Evolutionary conservation across 202 grass and related monocot species (phyloP), one percentile per base, ranked within the genome.

Genomic region (Zizania palustris): DNA sequence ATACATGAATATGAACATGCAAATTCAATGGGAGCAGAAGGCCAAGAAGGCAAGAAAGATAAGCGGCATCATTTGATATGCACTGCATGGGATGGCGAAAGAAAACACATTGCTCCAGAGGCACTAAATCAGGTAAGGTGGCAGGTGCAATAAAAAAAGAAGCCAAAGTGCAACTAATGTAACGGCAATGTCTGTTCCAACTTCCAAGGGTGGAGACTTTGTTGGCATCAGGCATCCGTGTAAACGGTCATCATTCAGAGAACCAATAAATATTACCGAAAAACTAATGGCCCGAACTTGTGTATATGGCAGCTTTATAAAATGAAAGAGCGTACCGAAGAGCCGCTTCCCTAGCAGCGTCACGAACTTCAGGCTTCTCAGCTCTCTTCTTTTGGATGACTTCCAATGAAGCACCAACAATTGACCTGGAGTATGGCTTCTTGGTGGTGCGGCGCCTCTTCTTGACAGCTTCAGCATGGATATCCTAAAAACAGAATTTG

Each of bases 391-490:
- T 82, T 65, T 90, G 87, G 58, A 90, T 83, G 36, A 86, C 74
- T 60, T 85, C 83, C 83, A 90, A 54, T 35, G 79, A 79, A 60
- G 83, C 79, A 79, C 83, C 83, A 14, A 85, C 79, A 60, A 90
- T 90, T 11, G 83, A 83, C 63, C 88, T 76, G 55, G 88, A 90
- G 72, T 90, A 90, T 44, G 83, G 88, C 49, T 86, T 90, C 79
- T 86, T 90, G 38, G 80, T 90, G 36, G 83, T 62, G 38, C 87
- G 88, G 13, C 83, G 80, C 75, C 71, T 90, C 79, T 83, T 90
- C 75, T 83, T 86, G 38, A 80, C 74, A 72, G 88, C 79, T 79
- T 90, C 88, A 80, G 88, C 88, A 73, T 90, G 88, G 38, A 90
- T 90, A 59, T 90, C 83, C 88, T 90, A 43, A 20, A 76, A 45